Evolutionary conservation across 257 asterid genomes (phyloP), one percentile per base, ranked within the genome.

Genomic region (Cinchona pubescens): DNA sequence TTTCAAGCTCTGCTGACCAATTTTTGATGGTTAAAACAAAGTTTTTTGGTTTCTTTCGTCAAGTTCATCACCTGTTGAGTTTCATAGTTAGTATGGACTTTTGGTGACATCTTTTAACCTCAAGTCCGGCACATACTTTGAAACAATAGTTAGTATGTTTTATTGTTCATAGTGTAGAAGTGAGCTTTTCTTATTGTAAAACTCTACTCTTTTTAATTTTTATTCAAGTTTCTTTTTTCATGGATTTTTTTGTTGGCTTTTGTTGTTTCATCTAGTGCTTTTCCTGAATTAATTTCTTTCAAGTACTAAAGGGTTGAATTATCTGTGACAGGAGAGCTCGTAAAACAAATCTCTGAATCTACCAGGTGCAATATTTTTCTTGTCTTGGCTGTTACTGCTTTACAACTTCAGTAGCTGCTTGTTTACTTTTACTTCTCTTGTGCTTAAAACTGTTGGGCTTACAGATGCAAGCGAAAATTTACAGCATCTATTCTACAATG

Each of bases 231-330:
- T 29, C 45, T 8, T 43, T 69, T 45, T 68, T 19, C 7, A 7
- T 32, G 11, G 4, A 7, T 68, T 43, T 68, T 27, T 68, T 45
- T 68, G 25, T 45, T 16, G 40, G 59, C 59, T 0, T n/a, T 45
- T 4, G 10, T 72, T 32, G 7, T 72, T 37, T 58, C 38, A 56
- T 72, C 32, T 62, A 38, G 32, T 35, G 43, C 10, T 34, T 75
- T 8, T 27, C 56, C 64, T 76, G 29, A 70, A 71, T 82, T 73
- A 60, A 21, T 59, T 63, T 80, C 19, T 69, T 86, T 71, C 76
- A 42, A 71, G 40, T 80, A 71, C 75, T 81, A 77, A 79, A 86
- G 96, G 85, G 85, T 69, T 58, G 87, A 84, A 71, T 76, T 73
- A 72, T 63, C 82, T 55, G 67, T 68, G 60, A 75, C 79, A 62